These are phyloP conservation scores for Anthostomella pinea DNA, from an alignment of 2,329 filamentous ascomycete genomes.

Conservation along the genomic window DNA sequence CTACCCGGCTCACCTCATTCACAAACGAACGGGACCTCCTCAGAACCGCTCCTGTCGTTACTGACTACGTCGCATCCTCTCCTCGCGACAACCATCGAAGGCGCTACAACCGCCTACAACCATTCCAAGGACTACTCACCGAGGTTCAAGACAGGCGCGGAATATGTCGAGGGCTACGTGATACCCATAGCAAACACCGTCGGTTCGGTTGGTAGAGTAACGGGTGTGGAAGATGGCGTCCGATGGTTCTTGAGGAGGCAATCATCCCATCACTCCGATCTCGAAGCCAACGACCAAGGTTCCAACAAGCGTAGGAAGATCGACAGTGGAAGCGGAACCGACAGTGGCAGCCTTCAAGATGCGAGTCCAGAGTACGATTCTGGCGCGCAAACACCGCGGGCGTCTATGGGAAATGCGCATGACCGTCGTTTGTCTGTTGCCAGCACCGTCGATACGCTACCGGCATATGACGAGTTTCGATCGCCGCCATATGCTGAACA, in stretches of 20 bases:
- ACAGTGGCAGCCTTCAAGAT: conserved; percentile 33
- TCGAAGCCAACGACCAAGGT: conserved; percentile 42
- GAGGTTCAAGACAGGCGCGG: conserved; percentile 81
- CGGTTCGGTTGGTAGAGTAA: conserved; percentile 76
- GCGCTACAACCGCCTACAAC: conserved; percentile 80
- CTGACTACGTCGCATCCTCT: conserved; percentile 86
- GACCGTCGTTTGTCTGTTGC: conserved; percentile 60
- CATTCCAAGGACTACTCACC: conserved; percentile 89
- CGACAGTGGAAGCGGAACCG: conserved; percentile 34
- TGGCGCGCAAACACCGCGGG: conserved; percentile 32
- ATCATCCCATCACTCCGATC: conserved; percentile 43
- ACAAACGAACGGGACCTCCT: conserved; percentile 45
- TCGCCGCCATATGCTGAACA: conserved; percentile 73
- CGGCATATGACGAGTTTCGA: conserved; percentile 77
- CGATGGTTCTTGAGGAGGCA: conserved; percentile 74
- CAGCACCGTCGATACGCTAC: conserved; percentile 71
- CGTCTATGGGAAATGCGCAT: conserved; percentile 28
- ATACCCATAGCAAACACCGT: conserved; percentile 85
- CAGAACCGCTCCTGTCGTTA: conserved; percentile 80
- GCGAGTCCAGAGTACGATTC: conserved; percentile 24
- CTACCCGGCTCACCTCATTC: conserved; percentile 39
- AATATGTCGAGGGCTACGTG: conserved; percentile 86
- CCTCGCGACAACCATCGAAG: conserved; percentile 79
- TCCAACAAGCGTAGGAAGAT: conserved; percentile 60
- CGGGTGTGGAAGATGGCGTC: conserved; percentile 83